Percentiles rank a stretch among this genome's conserved stretches.
These are phyloP conservation scores for Hordeum marinum DNA, from an alignment of 176 grass and related monocot species.

Conservation along the genomic window DNA sequence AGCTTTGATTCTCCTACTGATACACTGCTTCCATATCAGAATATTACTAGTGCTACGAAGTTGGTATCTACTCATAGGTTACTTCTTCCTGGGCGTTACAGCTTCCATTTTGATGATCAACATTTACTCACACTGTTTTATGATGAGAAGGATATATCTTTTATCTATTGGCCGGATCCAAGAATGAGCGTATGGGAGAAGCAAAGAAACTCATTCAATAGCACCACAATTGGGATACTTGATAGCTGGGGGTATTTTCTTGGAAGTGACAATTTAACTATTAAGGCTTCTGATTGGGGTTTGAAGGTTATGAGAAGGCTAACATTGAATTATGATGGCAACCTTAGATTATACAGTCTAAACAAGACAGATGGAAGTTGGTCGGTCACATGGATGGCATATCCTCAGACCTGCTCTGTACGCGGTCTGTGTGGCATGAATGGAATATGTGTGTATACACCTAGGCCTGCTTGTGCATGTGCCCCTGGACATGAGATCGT, in stretches of 20 bases:
- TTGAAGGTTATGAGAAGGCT: conserved; percentile 28
- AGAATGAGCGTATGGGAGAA: conserved; percentile 21
- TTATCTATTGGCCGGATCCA: conserved; percentile 55
- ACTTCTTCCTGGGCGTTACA: conserved; percentile 35
- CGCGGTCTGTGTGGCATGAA: conserved; percentile 48
- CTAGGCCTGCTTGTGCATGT: conserved; percentile 34
- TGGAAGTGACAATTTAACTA: conserved; percentile 27
- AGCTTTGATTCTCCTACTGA: conserved; percentile 43
- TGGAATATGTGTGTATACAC: conserved; percentile 45
- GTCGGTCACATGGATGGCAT: conserved; percentile 51
- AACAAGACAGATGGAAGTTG: conserved; percentile 6
- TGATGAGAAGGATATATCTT: conserved; percentile 24
- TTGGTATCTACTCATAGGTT: conserved; percentile 34
- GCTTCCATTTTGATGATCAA: conserved; percentile 46
- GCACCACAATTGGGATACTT: not conserved
- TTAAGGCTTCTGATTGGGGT: conserved; percentile 39
- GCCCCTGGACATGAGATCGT: conserved; percentile 35
- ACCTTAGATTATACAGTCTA: conserved; percentile 43
- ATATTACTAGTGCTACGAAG: conserved; percentile 12
- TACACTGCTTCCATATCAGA: conserved; percentile 42
- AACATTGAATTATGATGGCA: conserved; percentile 19
- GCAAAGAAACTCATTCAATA: conserved; percentile 7
- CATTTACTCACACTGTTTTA: conserved; percentile 40
- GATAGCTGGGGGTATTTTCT: conserved; percentile 26
- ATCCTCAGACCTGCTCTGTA: conserved; percentile 31